Conservation (phyloP, 805 yeast species). For the Metschnikowia anglica region DNA sequence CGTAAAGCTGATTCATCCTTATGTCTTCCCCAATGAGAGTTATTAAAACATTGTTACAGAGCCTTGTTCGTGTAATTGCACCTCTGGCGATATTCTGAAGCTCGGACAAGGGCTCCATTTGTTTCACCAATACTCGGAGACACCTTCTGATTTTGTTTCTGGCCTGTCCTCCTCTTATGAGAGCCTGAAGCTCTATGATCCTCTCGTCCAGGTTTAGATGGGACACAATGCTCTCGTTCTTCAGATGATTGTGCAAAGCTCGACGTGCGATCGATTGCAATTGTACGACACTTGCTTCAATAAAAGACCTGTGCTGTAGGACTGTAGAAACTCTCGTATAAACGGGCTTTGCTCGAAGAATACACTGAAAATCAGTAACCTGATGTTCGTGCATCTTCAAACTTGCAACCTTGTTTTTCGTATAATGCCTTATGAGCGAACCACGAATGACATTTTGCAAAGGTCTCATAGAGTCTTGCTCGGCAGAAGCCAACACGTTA, state of each 20-base stretch:
- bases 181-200: slow-evolving; percentile 37
- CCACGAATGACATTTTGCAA: slow-evolving; percentile 14
- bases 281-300: slow-evolving; percentile 25
- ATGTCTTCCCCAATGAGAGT: slow-evolving; percentile 41
- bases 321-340: slow-evolving; percentile 23
- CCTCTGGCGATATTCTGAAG: slow-evolving; percentile 47
- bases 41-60: slow-evolving; percentile 44
- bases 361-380: slow-evolving; percentile 35
- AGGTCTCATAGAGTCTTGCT: slow-evolving; percentile 1
- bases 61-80: slow-evolving; percentile 41
- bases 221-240: slow-evolving; percentile 21
- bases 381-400: not conserved
- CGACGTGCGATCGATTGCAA: slow-evolving; percentile 36
- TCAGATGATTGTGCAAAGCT: slow-evolving; percentile 21
- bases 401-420: not conserved
- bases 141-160: slow-evolving; percentile 27
- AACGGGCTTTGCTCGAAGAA: slow-evolving; percentile 39
- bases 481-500: not conserved
- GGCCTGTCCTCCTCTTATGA: slow-evolving; percentile 35
- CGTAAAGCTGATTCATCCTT: slow-evolving; percentile 38
- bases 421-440: not conserved
- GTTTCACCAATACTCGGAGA: slow-evolving; percentile 13
- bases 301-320: not conserved
- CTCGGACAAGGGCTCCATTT: slow-evolving; percentile 21
- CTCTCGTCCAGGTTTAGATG: slow-evolving; percentile 17